Evolutionary conservation across 2,329 filamentous ascomycete species (phyloP).

Genomic region (Leptographium procerum): DNA sequence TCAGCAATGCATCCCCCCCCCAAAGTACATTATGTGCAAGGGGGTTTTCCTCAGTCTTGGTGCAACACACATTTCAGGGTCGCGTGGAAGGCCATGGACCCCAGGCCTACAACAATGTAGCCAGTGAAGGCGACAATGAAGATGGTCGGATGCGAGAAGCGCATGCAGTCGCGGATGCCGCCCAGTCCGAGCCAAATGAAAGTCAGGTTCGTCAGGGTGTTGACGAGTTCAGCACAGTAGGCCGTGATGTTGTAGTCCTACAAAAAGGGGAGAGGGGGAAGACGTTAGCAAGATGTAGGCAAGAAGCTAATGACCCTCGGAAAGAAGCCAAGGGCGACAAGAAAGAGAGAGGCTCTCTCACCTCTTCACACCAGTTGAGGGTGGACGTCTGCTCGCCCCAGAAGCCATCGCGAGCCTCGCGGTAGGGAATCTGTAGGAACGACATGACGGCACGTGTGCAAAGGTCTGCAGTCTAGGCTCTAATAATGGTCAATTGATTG

Average conservation of each 20-base stretch:
- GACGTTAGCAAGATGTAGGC: background rate
- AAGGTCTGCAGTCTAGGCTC: background rate
- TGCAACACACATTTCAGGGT: conserved; percentile 39
- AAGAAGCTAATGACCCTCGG: too few species aligned
- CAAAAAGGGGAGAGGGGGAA: too few species aligned
- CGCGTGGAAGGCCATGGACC: conserved; percentile 45
- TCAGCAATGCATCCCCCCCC: background rate
- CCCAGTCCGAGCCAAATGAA: conserved; percentile 70
- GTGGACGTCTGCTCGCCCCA: conserved; percentile 27
- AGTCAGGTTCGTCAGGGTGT: conserved; percentile 69
- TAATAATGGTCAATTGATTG: background rate
- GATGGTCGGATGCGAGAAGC: conserved; percentile 61
- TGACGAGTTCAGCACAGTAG: conserved; percentile 26
- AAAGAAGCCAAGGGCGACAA: background rate
- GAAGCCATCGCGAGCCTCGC: conserved; percentile 23
- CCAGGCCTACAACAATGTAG: conserved; percentile 42
- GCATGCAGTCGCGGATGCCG: conserved; percentile 62
- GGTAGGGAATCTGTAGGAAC: conserved; percentile 20
- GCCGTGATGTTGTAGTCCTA: conserved; percentile 26
- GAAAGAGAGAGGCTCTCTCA: conserved; percentile 6
- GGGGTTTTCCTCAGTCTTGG: background rate
- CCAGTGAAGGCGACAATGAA: conserved; percentile 55
- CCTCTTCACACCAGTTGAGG: conserved; percentile 29
- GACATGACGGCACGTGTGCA: conserved; percentile 3
- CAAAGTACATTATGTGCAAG: too few species aligned